These are phyloP conservation scores for Tricholomella constricta DNA, from an alignment of 768 basidiomycete species.

Conservation along the genomic window DNA sequence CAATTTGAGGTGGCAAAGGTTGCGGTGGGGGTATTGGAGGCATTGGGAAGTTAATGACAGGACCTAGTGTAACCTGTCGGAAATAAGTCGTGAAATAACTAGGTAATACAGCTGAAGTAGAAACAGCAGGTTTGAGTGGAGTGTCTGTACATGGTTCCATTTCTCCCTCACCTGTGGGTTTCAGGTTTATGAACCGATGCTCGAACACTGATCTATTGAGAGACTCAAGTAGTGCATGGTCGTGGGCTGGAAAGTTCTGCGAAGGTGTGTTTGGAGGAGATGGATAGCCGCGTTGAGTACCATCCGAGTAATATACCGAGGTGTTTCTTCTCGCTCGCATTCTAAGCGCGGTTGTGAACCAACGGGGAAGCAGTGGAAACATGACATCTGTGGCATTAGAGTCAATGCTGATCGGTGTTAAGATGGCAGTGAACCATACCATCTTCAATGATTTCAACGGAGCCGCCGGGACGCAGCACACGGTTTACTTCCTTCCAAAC, in stretches of 20 bases:
- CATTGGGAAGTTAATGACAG: conserved; percentile 66
- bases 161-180: conserved; percentile 56
- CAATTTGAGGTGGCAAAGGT: conserved; percentile 50
- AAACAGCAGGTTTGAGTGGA: not conserved
- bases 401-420: not conserved
- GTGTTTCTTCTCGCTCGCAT: conserved; percentile 47
- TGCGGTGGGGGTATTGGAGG: conserved; percentile 68
- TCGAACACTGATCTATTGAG: conserved; percentile 68
- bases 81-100: conserved; percentile 74
- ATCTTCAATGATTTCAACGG: conserved; percentile 73
- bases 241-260: conserved; percentile 46
- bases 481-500: conserved; percentile 67
- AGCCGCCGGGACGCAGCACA: conserved; percentile 67
- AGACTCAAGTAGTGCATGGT: conserved; percentile 70
- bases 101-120: conserved; percentile 57
- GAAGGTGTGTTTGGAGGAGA: conserved; percentile 36
- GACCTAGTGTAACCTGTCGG: conserved; percentile 61
- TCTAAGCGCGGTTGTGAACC: conserved; percentile 76
- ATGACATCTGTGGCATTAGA: conserved; percentile 54
- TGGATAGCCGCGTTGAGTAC: conserved; percentile 38
- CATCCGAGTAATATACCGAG: conserved; percentile 55
- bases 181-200: conserved; percentile 70
- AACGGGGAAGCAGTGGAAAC: conserved; percentile 74
- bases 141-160: not conserved
- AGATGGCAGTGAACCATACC: conserved; percentile 41